Base-by-base conservation (phyloP, 2,329 filamentous ascomycete genomes). In the Coniella vitis region DNA sequence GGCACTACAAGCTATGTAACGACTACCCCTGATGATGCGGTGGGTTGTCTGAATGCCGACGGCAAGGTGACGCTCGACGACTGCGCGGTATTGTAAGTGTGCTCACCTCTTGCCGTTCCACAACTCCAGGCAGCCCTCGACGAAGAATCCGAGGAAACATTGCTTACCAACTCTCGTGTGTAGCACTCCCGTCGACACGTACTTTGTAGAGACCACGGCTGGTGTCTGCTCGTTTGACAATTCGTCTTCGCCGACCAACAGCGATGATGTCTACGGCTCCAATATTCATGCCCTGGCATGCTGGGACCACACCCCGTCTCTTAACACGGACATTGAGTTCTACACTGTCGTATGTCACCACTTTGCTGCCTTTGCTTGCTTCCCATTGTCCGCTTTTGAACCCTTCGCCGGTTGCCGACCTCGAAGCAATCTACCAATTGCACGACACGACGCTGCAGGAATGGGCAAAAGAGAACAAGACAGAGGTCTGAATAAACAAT, bases 161-260 rank as follows among this genome's bases (percentile, higher is more conserved):
- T n/a, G n/a, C n/a, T n/a, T n/a, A n/a, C n/a, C n/a, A n/a, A n/a
- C n/a, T n/a, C 12, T 20, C 5, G 10, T 38, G 8, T 38, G 17
- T 12, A 42, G 40, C 16, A 19, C 40, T 16, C 22, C 38, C 4
- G 14, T 19, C 14, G 38, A 41, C 16, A 42, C 37, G 1, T 40
- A 48, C 19, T 38, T 20, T 13, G n/a, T 40, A 29, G 42, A 25
- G 31, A 45, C 45, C n/a, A 37, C 17, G 37, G 31, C n/a, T 1
- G 49, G 49, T 9, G 43, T 48, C 44, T 52, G 49, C 46, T 52
- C 49, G 3, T 52, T 52, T 22, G 16, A 22, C 4, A 41, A 52
- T 45, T 37, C 37, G 31, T 45, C 40, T 7, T 36, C 38, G 45
- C 45, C 41, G 2, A 37, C 45, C 4, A 52, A 52, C 19, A 49